Evolutionary conservation across 257 asterid genomes (phyloP).

Genomic region (Scutellaria baicalensis): DNA sequence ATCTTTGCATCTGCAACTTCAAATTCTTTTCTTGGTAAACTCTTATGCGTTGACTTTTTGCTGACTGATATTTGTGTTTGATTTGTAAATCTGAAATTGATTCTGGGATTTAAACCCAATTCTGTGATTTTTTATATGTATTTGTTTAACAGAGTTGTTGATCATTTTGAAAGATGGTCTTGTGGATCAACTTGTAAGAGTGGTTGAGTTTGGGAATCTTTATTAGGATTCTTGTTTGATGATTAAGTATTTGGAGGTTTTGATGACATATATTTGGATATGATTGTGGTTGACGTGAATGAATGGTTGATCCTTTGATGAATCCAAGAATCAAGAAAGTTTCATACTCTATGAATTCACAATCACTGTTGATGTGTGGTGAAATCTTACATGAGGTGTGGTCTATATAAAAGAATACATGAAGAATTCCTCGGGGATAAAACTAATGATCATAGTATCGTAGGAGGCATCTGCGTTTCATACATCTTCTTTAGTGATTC

Average conservation of each 20-base stretch:
- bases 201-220: not conserved
- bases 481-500: no score
- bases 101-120: not conserved
- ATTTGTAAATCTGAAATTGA: not conserved
- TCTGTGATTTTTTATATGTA: not conserved
- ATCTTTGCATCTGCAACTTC: conserved; percentile 35
- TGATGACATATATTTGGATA: no score
- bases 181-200: not conserved
- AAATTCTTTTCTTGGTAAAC: conserved; percentile 39
- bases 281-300: no score
- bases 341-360: no score
- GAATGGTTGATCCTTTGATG: not conserved
- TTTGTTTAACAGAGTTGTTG: not conserved
- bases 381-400: no score
- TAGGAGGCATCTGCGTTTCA: no score
- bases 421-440: no score
- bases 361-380: no score
- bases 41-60: conserved; percentile 47
- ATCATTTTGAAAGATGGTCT: not conserved
- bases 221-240: not conserved
- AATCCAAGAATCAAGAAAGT: not conserved
- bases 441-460: no score
- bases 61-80: not conserved
- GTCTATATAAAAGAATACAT: no score
- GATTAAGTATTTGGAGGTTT: not conserved